These are phyloP conservation scores for Ascoidea asiatica DNA, from an alignment of 805 yeast genomes.

Conservation along the genomic window DNA sequence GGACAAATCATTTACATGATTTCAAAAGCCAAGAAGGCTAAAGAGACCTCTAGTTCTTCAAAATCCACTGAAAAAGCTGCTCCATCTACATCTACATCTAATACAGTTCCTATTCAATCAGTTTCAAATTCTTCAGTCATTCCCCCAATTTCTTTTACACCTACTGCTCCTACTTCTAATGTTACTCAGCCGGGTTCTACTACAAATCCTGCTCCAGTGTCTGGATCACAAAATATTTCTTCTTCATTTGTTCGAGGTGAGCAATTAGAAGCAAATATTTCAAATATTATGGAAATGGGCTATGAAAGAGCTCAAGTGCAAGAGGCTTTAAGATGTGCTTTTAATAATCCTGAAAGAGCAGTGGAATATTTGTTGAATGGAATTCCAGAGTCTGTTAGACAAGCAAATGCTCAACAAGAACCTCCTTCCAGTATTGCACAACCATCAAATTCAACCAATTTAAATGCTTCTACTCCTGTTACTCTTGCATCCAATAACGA, in stretches of 20 bases:
- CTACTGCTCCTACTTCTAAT: conserved; percentile 14
- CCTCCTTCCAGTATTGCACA: conserved; percentile 12
- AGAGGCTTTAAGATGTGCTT: conserved; percentile 87
- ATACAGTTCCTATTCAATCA: conserved; percentile 15
- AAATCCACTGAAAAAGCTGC: conserved; percentile 14
- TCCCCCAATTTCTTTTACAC: conserved; percentile 11
- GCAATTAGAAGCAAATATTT: conserved; percentile 65
- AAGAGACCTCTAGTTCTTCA: conserved; percentile 17
- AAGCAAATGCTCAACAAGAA: conserved; percentile 20
- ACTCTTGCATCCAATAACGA: conserved; percentile 3
- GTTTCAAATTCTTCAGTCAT: conserved; percentile 15
- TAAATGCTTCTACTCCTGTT: conserved; percentile 13
- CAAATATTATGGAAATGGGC: conserved; percentile 91
- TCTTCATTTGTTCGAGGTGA: conserved; percentile 67
- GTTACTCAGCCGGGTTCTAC: conserved; percentile 6
- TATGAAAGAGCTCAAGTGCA: conserved; percentile 80
- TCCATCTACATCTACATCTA: conserved; percentile 15
- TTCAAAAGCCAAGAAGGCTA: conserved; percentile 25
- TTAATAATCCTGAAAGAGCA: conserved; percentile 95
- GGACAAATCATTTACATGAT: conserved; percentile 92
- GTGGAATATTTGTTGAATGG: conserved; percentile 91
- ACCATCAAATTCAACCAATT: conserved; percentile 13
- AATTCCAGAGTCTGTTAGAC: conserved; percentile 51
- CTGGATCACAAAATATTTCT: conserved; percentile 8
- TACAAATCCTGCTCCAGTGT: conserved; percentile 13